phyloP scores from a whole-genome alignment of 768 basidiomycete species.

The Boletus speciosus region DNA sequence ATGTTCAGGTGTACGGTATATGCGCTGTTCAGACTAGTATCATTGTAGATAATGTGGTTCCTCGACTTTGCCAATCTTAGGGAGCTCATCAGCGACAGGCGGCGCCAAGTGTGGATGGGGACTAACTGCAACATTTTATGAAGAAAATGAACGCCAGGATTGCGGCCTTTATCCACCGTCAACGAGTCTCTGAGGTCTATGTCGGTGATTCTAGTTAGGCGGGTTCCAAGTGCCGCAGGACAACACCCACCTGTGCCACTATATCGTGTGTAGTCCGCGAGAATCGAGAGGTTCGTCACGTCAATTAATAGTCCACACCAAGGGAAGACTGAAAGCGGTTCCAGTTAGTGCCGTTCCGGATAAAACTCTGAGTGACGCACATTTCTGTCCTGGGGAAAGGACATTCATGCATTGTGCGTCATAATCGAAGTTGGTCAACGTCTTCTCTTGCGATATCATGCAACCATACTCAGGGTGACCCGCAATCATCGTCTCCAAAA shows the following conservation, averaged over 20 bases:
- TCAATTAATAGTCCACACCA: conserved; percentile 91
- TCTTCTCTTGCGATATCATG: conserved; percentile 85
- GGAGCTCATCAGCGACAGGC: conserved; percentile 4
- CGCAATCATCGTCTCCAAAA: conserved; percentile 71
- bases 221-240: neutral
- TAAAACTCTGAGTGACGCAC: conserved; percentile 25
- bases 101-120: neutral
- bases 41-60: conserved; percentile 78
- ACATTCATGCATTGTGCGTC: conserved; percentile 51
- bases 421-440: conserved; percentile 80
- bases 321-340: conserved; percentile 62
- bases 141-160: conserved; percentile 60
- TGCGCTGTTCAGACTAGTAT: conserved; percentile 62
- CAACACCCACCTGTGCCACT: conserved; percentile 49
- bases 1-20: conserved; percentile 72
- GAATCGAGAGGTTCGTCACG: conserved; percentile 70
- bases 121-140: conserved; percentile 75
- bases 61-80: conserved; percentile 66
- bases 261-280: conserved; percentile 75
- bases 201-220: neutral
- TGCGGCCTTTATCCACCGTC: conserved; percentile 63
- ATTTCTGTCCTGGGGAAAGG: conserved; percentile 43
- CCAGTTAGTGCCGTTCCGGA: neutral
- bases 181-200: conserved; percentile 64
- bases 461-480: conserved; percentile 96